These are phyloP conservation scores for Pugionium cornutum DNA, from an alignment of 345 rosid species.

Conservation along the genomic window DNA sequence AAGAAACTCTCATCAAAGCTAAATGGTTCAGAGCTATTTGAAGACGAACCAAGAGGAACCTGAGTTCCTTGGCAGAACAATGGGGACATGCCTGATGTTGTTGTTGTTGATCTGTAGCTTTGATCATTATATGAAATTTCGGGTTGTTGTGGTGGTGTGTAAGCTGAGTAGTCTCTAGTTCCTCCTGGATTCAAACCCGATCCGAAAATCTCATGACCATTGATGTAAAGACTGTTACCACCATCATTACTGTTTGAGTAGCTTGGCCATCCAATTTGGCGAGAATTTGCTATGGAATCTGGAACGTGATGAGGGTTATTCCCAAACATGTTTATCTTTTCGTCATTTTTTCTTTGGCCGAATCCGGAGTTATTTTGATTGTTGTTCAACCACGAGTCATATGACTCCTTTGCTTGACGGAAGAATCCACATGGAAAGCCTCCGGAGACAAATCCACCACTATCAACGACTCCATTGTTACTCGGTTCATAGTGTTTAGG, in stretches of 20 bases:
- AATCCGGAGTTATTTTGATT: slow-evolving; percentile 1
- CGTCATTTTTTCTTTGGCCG: slow-evolving; percentile 1
- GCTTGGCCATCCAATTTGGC: slow-evolving; percentile 33
- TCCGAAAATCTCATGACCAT: slow-evolving; percentile 19
- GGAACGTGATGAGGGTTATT: neutral
- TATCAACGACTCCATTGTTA: neutral
- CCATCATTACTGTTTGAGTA: slow-evolving; percentile 11
- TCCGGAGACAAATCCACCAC: slow-evolving; percentile 26
- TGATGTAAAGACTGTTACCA: slow-evolving; percentile 23
- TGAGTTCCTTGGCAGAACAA: slow-evolving; percentile 31
- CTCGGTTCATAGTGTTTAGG: slow-evolving; percentile 15
- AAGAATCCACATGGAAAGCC: slow-evolving; percentile 24
- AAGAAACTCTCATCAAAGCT: slow-evolving; percentile 41
- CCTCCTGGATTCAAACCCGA: slow-evolving; percentile 11
- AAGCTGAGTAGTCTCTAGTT: slow-evolving; percentile 6
- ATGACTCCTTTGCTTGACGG: neutral
- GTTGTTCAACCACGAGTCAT: slow-evolving; percentile 27
- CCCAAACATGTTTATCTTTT: slow-evolving; percentile 30
- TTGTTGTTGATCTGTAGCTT: slow-evolving; percentile 1
- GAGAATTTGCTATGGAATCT: slow-evolving; percentile 22
- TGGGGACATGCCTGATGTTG: slow-evolving; percentile 25
- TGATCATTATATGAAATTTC: slow-evolving; percentile 6
- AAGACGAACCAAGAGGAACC: slow-evolving; percentile 12
- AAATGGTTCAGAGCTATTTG: slow-evolving; percentile 36
- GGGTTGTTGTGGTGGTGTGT: neutral